These are phyloP conservation scores for Penicillium tannophilum DNA, from an alignment of 495 filamentous ascomycete genomes.

Conservation along the genomic window DNA sequence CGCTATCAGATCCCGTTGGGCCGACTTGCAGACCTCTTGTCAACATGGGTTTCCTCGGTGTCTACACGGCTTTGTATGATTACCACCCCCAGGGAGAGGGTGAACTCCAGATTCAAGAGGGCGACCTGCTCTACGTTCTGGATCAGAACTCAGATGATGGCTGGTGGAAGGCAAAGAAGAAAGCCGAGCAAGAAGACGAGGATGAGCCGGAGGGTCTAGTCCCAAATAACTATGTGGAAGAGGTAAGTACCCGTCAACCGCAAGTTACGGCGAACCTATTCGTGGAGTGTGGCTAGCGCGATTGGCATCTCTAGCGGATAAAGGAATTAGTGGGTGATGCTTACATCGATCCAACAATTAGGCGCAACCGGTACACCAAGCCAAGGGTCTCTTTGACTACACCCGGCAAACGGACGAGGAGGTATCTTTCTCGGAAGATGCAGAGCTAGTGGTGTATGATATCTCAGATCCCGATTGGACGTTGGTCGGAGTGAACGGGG, in stretches of 20 bases:
- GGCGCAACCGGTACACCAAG: constrained; percentile 71
- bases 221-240: constrained; percentile 93
- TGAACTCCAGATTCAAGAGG: constrained; percentile 85
- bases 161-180: constrained; percentile 99
- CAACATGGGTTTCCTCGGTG: constrained; percentile 78
- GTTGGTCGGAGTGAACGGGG: constrained; percentile 78
- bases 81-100: constrained; percentile 87
- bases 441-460: constrained; percentile 81
- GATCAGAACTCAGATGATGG: constrained; percentile 89
- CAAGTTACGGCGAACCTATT: background rate
- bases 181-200: constrained; percentile 84
- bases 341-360: constrained; percentile 32
- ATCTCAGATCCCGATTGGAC: constrained; percentile 95
- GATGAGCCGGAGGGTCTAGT: constrained; percentile 94
- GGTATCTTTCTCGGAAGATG: constrained; percentile 92
- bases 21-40: constrained; percentile 5
- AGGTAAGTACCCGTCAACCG: constrained; percentile 62
- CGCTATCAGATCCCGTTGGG: constrained; percentile 1
- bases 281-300: background rate
- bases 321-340: constrained; percentile 17
- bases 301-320: background rate
- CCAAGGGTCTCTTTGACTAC: constrained; percentile 93
- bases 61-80: constrained; percentile 92
- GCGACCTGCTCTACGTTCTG: constrained; percentile 88
- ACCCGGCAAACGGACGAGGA: constrained; percentile 97